Evolutionary conservation across 306 rosid species (phyloP).

Genomic region (Potentilla sterilis): DNA sequence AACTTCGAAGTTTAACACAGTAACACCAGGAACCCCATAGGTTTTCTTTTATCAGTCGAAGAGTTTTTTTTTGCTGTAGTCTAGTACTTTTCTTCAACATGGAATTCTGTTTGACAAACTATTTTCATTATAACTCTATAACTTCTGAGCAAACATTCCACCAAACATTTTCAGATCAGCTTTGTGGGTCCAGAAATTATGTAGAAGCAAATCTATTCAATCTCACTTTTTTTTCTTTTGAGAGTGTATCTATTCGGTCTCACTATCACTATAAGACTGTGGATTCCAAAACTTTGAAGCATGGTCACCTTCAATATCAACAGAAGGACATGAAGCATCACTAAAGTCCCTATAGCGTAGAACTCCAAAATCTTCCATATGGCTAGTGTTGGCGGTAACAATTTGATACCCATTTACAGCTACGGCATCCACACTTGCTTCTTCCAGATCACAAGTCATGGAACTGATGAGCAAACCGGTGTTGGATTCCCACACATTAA

Average conservation of each 20-base stretch:
- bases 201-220: not conserved
- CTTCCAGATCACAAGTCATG: constrained; percentile 28
- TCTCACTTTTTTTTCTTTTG: no score
- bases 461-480: constrained; percentile 53
- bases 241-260: not conserved
- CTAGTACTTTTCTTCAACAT: no score
- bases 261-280: constrained; percentile 20
- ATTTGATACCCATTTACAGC: constrained; percentile 62
- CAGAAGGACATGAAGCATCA: constrained; percentile 12
- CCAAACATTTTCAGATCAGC: not conserved
- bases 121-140: no score
- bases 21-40: no score
- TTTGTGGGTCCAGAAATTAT: not conserved
- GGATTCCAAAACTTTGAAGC: constrained; percentile 67
- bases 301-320: constrained; percentile 12
- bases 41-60: no score
- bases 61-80: no score
- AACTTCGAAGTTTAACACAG: no score
- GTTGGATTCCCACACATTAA: constrained; percentile 61
- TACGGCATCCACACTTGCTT: constrained; percentile 34
- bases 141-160: no score
- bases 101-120: no score
- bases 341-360: constrained; percentile 49
- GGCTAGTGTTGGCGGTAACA: constrained; percentile 40
- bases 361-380: constrained; percentile 5